Evolutionary conservation across 2,329 filamentous ascomycete species (phyloP).

Genomic region (Meredithiella fracta): DNA sequence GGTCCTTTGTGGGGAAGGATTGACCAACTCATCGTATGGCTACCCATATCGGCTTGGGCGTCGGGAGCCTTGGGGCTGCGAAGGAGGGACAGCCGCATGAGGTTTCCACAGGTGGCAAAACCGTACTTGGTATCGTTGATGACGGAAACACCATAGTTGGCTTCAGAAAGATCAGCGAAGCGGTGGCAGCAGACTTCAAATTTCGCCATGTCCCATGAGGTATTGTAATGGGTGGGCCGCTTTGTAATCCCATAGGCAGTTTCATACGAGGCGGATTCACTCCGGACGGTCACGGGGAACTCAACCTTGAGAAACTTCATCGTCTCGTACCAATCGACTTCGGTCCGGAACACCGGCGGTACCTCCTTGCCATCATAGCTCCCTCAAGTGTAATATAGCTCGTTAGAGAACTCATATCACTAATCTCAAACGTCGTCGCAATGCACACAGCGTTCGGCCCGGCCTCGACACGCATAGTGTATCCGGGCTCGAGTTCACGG

Average conservation of each 20-base stretch:
- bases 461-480: constrained; percentile 54
- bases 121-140: constrained; percentile 94
- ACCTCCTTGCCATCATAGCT: constrained; percentile 31
- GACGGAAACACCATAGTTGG: constrained; percentile 78
- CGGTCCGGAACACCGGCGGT: constrained; percentile 43
- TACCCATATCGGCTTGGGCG: constrained; percentile 84
- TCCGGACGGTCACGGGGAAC: constrained; percentile 82
- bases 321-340: constrained; percentile 92
- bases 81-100: constrained; percentile 78
- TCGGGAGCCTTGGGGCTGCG: constrained; percentile 85
- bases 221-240: constrained; percentile 95
- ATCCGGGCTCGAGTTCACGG: constrained; percentile 51
- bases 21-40: constrained; percentile 73
- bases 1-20: constrained; percentile 69
- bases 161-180: constrained; percentile 78
- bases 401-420: constrained; percentile 68
- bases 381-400: constrained; percentile 70
- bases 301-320: constrained; percentile 99
- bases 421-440: constrained; percentile 72
- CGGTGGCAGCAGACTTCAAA: constrained; percentile 95
- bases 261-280: constrained; percentile 88
- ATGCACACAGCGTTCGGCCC: constrained; percentile 52
- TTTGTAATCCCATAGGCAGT: constrained; percentile 81
- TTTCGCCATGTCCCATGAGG: constrained; percentile 92
- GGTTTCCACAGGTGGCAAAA: constrained; percentile 73